phyloP scores from a whole-genome alignment of 1,284 basidiomycete genomes.

The Anthracocystis panici-leucophaei region DNA sequence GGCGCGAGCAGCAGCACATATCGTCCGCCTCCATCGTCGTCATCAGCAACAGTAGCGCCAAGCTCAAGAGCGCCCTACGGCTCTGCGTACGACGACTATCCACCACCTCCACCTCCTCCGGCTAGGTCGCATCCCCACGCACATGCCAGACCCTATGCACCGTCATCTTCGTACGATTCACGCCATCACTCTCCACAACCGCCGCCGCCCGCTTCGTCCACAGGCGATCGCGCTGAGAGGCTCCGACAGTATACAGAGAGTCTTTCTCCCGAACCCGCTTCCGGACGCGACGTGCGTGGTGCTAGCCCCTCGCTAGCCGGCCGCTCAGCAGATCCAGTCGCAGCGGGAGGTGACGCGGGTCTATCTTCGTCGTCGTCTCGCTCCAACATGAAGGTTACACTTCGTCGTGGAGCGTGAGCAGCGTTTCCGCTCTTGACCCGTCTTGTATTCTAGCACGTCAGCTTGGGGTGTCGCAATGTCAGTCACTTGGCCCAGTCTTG shows the following conservation, averaged over 20 bases:
- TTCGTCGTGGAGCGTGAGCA: conserved; percentile 23
- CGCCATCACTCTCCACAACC: conserved; percentile 34
- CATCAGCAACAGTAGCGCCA: neutral
- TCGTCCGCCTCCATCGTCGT: conserved; percentile 3
- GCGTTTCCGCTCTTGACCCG: neutral
- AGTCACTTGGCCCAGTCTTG: neutral
- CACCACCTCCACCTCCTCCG: conserved; percentile 30
- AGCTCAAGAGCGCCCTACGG: conserved; percentile 18
- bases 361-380: conserved; percentile 15
- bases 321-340: conserved; percentile 8
- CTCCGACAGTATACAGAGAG: conserved; percentile 50
- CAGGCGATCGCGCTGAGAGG: conserved; percentile 37
- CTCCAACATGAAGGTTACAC: conserved; percentile 39
- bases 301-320: conserved; percentile 3
- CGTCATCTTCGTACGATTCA: conserved; percentile 27
- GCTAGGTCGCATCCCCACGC: conserved; percentile 19
- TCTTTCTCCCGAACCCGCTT: conserved; percentile 33
- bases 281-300: conserved; percentile 8
- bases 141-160: conserved; percentile 18
- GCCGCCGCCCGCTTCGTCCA: conserved; percentile 20
- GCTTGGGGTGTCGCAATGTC: neutral
- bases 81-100: conserved; percentile 32
- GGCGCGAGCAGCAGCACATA: conserved; percentile 11
- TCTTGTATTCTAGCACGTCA: conserved; percentile 15
- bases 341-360: conserved; percentile 3